Conservation (phyloP, 352 stramenopile genomes). For the Phytophthora rubi region DNA sequence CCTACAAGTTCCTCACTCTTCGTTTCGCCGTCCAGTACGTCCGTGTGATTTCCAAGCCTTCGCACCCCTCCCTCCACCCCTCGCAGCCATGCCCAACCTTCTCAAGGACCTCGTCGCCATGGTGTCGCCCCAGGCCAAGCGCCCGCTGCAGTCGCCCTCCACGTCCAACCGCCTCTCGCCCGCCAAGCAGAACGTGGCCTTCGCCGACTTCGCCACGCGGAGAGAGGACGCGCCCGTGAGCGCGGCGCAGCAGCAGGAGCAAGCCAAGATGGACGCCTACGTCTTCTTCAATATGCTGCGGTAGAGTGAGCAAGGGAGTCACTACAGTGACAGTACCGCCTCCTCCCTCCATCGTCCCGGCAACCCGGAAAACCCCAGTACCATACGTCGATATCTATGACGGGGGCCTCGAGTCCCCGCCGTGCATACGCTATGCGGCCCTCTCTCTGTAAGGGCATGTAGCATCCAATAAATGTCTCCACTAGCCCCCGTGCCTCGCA, state of each 20-base stretch:
- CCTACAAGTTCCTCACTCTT: constrained; percentile 19
- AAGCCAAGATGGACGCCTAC: constrained; percentile 56
- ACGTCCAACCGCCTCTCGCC: constrained; percentile 35
- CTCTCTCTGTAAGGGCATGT: not conserved
- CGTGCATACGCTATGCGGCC: constrained; percentile 18
- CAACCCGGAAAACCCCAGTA: constrained; percentile 16
- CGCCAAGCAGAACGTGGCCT: constrained; percentile 33
- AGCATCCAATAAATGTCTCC: constrained; percentile 31
- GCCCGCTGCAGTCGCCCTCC: constrained; percentile 35
- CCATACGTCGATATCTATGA: constrained; percentile 42
- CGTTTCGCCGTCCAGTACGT: constrained; percentile 40
- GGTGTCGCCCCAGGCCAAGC: constrained; percentile 42
- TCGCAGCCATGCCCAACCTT: constrained; percentile 47
- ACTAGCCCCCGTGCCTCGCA: constrained; percentile 26
- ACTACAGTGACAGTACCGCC: not conserved
- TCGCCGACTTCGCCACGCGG: constrained; percentile 29
- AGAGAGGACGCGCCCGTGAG: constrained; percentile 28
- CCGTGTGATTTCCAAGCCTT: constrained; percentile 23
- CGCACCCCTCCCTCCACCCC: not conserved
- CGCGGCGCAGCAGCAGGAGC: constrained; percentile 37
- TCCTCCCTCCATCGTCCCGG: not conserved
- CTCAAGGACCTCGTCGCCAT: constrained; percentile 55
- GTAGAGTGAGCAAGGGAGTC: constrained; percentile 19
- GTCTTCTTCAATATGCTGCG: constrained; percentile 55
- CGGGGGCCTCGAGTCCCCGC: not conserved